Percentiles rank a stretch among this genome's conserved stretches.
These are phyloP conservation scores for Spinacia oleracea DNA, from an alignment of 179 eudicot genomes.

Conservation along the genomic window DNA sequence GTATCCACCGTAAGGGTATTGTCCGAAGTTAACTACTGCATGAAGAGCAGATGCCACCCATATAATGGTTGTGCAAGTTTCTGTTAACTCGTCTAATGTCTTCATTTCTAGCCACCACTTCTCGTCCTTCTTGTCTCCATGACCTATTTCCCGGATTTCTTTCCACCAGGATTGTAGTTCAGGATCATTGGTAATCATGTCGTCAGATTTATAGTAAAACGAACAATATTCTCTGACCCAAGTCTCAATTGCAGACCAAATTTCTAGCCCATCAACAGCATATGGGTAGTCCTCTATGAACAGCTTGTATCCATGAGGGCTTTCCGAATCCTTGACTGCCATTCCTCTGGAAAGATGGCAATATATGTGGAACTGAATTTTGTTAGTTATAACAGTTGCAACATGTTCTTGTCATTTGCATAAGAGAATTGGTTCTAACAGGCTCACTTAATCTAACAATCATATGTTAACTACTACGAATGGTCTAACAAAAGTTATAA, in stretches of 20 bases:
- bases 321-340: constrained; percentile 59
- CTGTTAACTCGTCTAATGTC: constrained; percentile 43
- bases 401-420: neutral
- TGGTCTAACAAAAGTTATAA: no score
- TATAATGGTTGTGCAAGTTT: constrained; percentile 65
- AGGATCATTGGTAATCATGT: constrained; percentile 38
- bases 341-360: constrained; percentile 53
- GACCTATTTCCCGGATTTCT: constrained; percentile 68
- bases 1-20: constrained; percentile 78
- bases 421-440: no score
- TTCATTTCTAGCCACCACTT: constrained; percentile 85
- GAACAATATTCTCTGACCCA: constrained; percentile 74
- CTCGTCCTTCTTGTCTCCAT: constrained; percentile 74
- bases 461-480: no score
- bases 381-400: neutral
- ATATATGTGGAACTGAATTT: neutral
- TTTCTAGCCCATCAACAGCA: constrained; percentile 84
- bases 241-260: constrained; percentile 72
- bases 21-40: constrained; percentile 76
- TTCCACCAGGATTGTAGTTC: constrained; percentile 84
- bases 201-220: constrained; percentile 54
- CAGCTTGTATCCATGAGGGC: constrained; percentile 56
- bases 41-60: constrained; percentile 89
- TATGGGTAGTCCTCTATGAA: constrained; percentile 83
- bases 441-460: no score